phyloP scores from a whole-genome alignment of 2,329 filamentous ascomycete genomes.

The Dothideomycetes sp. region DNA sequence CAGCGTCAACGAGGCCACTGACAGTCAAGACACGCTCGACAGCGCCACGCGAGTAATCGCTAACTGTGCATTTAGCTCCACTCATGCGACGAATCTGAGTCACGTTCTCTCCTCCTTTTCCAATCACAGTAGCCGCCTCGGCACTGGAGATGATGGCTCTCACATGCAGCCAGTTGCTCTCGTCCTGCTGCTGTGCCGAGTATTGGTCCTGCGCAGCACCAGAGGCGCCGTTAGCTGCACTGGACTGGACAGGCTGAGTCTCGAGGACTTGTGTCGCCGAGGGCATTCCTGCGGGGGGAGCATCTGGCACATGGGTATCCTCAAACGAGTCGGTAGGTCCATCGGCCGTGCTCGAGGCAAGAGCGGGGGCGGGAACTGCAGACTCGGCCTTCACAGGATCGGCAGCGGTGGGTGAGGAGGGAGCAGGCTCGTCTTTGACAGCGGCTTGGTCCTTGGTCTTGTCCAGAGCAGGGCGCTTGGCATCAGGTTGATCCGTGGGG shows the following conservation, averaged over 20 bases:
- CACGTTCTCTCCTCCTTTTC: conserved; percentile 97
- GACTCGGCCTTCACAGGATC: conserved; percentile 22
- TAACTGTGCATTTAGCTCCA: conserved; percentile 96
- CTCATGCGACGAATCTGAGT: conserved; percentile 92
- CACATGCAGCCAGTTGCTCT: conserved; percentile 94
- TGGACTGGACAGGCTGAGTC: conserved; percentile 51
- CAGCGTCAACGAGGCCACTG: conserved; percentile 90
- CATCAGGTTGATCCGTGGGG: conserved; percentile 86
- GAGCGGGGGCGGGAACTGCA: conserved; percentile 33
- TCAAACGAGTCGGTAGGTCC: conserved; percentile 51
- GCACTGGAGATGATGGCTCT: conserved; percentile 94
- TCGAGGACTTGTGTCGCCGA: conserved; percentile 33
- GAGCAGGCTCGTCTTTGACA: conserved; percentile 26
- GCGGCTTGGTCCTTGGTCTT: conserved; percentile 62
- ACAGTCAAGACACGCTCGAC: conserved; percentile 97
- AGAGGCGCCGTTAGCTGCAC: conserved; percentile 44
- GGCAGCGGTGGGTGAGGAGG: conserved; percentile 11
- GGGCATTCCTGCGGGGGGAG: conserved; percentile 45
- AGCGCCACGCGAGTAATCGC: conserved; percentile 93
- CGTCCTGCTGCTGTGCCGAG: conserved; percentile 56
- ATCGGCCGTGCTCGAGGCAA: conserved; percentile 35
- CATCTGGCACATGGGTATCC: conserved; percentile 61
- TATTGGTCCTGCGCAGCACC: conserved; percentile 34
- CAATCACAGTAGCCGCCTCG: conserved; percentile 94
- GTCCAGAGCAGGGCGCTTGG: conserved; percentile 91